Evolutionary conservation across 805 yeast species (phyloP), one percentile per base, ranked within the genome.

Genomic region (Starmerella vaccinii): DNA sequence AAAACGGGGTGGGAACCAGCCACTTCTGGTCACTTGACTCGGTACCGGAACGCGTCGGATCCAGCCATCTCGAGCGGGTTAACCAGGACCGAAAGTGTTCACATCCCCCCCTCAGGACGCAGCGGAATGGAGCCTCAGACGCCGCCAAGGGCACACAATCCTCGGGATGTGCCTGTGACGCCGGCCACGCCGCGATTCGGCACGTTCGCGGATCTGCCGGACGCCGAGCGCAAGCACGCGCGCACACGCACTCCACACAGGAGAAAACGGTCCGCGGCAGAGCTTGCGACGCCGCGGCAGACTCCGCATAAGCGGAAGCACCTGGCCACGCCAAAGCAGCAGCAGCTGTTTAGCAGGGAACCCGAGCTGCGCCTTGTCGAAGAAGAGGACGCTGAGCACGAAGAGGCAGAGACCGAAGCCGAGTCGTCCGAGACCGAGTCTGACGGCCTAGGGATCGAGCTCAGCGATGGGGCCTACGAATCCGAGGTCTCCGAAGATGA

Each of bases 171-270:
- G 15, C 57, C 57, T 3, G 50, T 53, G 12, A 60, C 63, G 33
- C 63, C 63, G 2, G 53, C 55, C 15, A 60, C 63, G 13, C 63
- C 63, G 13, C 57, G 60, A 15, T 55, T 53, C 45, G 62, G 61
- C 26, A 48, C 59, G 16, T 51, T 59, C 46, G 60, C 52, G 16
- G 63, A 59, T 44, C 47, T 48, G 26, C 54, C 58, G 16, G 55
- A 50, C 35, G 33, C 27, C 40, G 50, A 45, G n/a, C 43, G 52
- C 30, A 47, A 38, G 40, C 46, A 9, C 35, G n/a, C 24, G 18
- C 19, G 44, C 24, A 30, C 39, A 15, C 27, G 47, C 40, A 29
- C 35, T 18, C 46, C 40, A 13, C 40, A 21, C 39, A 10, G 34
- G 5, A 18, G 40, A 13, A 30, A 37, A 18, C 50, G 38, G 30